These are phyloP conservation scores for Brassica hybrid DNA, from an alignment of 441 rosid genomes.

Conservation along the genomic window DNA sequence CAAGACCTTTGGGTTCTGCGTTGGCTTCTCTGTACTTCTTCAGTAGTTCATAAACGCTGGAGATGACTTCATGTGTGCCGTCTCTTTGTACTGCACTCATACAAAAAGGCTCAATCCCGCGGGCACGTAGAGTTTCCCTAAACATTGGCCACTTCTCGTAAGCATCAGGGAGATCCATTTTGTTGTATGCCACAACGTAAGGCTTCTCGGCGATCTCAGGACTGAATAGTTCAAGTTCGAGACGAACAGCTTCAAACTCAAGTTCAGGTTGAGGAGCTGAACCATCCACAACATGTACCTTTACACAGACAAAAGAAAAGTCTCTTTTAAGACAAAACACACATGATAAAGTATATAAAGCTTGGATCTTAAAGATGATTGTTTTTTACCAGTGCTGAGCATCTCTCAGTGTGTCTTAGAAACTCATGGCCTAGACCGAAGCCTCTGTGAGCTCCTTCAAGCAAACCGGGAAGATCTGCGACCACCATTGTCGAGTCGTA, in stretches of 20 bases:
- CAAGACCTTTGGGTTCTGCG: slow-evolving; percentile 62
- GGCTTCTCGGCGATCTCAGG: slow-evolving; percentile 91
- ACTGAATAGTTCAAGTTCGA: slow-evolving; percentile 87
- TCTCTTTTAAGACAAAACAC: background rate
- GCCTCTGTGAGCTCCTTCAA: slow-evolving; percentile 95
- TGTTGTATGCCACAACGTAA: slow-evolving; percentile 84
- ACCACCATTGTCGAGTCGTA: slow-evolving; percentile 90
- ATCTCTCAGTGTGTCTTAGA: slow-evolving; percentile 92
- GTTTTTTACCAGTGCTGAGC: slow-evolving; percentile 81
- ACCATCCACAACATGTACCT: slow-evolving; percentile 97
- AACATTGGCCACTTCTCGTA: slow-evolving; percentile 75
- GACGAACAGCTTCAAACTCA: slow-evolving; percentile 95
- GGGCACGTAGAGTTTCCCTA: slow-evolving; percentile 67
- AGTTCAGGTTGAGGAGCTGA: slow-evolving; percentile 81
- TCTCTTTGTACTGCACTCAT: slow-evolving; percentile 87
- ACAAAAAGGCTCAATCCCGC: slow-evolving; percentile 73
- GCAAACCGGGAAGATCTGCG: slow-evolving; percentile 98
- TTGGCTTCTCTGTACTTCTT: slow-evolving; percentile 58
- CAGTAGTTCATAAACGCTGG: slow-evolving; percentile 68
- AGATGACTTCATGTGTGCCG: slow-evolving; percentile 76
- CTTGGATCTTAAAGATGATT: slow-evolving; percentile 33
- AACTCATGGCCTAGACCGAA: slow-evolving; percentile 95
- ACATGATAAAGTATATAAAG: background rate
- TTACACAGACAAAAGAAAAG: slow-evolving; percentile 32
- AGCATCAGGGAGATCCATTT: slow-evolving; percentile 94